A percentile compares a stretch with the other conserved stretches of the same genome.
Conservation (phyloP, 768 basidiomycete species). For the Boletellus emodensis region DNA sequence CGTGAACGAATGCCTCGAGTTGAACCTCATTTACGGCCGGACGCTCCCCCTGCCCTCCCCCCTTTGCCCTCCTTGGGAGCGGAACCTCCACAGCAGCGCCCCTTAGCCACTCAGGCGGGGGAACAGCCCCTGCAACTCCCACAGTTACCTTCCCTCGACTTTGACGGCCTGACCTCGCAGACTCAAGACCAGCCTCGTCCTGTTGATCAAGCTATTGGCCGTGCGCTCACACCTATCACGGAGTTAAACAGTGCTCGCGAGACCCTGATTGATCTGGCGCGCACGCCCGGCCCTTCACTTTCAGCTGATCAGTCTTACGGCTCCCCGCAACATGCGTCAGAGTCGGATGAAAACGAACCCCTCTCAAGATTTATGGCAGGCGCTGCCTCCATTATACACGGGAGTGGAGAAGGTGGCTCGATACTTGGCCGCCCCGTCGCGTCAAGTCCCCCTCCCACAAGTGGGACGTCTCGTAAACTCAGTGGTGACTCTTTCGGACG, state of each 20-base stretch:
- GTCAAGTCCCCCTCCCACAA: constrained; percentile 28
- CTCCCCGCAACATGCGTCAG: constrained; percentile 12
- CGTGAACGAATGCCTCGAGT: constrained; percentile 56
- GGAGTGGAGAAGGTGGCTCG: constrained; percentile 9
- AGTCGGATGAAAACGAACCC: constrained; percentile 27
- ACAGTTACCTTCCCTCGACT: constrained; percentile 60
- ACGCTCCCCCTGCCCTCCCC: constrained; percentile 15
- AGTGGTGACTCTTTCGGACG: constrained; percentile 36
- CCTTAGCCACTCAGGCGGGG: constrained; percentile 12
- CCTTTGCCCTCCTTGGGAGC: constrained; percentile 12
- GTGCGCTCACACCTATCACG: constrained; percentile 62
- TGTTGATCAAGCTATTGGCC: constrained; percentile 21
- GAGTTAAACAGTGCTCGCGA: constrained; percentile 41
- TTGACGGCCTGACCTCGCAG: constrained; percentile 31
- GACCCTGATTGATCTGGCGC: constrained; percentile 22
- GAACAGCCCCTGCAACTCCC: constrained; percentile 24
- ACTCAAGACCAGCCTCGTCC: constrained; percentile 13
- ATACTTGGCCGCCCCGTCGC: constrained; percentile 15
- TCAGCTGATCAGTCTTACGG: constrained; percentile 16
- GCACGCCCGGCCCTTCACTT: constrained; percentile 11
- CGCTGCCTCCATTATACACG: constrained; percentile 21
- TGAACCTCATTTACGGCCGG: constrained; percentile 15
- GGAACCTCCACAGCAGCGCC: constrained; percentile 27
- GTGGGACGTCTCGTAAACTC: constrained; percentile 22
- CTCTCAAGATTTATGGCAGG: constrained; percentile 13